These are phyloP conservation scores for Colletotrichum abscissum DNA, from an alignment of 2,329 filamentous ascomycete genomes.

Conservation along the genomic window DNA sequence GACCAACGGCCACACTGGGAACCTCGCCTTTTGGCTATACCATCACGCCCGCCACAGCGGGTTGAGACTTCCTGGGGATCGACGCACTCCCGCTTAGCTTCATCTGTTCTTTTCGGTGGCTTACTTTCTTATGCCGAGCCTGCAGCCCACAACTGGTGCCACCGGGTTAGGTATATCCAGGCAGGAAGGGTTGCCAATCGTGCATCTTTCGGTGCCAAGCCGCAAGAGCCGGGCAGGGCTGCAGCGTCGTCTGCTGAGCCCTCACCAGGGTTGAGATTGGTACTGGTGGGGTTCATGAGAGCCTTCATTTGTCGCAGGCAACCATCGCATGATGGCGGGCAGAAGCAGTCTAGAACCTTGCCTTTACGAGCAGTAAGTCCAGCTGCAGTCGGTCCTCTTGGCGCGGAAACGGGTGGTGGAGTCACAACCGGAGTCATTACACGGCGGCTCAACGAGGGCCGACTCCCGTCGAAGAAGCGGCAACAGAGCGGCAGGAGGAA, in stretches of 20 bases:
- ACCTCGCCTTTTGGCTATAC: conserved; percentile 5
- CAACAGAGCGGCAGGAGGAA: neutral
- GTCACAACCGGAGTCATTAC: neutral
- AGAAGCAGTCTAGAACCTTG: conserved; percentile 14
- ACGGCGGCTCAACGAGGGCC: neutral
- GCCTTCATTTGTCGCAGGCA: conserved; percentile 4
- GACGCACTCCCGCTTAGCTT: neutral
- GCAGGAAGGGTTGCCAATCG: conserved; percentile 10
- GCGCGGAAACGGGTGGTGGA: neutral
- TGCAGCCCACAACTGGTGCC: conserved; percentile 16
- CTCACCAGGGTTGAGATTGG: neutral
- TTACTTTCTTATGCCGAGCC: conserved; percentile 2
- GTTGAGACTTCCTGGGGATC: conserved; percentile 7
- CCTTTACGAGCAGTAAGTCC: neutral
- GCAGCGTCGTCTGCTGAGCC: conserved; percentile 24
- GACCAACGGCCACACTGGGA: neutral
- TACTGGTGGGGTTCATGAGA: neutral
- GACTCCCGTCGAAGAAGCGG: neutral
- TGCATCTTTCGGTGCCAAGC: conserved; percentile 28
- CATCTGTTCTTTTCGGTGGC: neutral
- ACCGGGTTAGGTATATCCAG: conserved; percentile 25
- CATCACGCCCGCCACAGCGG: neutral
- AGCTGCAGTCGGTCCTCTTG: neutral
- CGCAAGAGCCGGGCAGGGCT: conserved; percentile 24
- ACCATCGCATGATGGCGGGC: neutral